phyloP scores from a whole-genome alignment of 2,329 filamentous ascomycete species.

The Epichloe bromicola region DNA sequence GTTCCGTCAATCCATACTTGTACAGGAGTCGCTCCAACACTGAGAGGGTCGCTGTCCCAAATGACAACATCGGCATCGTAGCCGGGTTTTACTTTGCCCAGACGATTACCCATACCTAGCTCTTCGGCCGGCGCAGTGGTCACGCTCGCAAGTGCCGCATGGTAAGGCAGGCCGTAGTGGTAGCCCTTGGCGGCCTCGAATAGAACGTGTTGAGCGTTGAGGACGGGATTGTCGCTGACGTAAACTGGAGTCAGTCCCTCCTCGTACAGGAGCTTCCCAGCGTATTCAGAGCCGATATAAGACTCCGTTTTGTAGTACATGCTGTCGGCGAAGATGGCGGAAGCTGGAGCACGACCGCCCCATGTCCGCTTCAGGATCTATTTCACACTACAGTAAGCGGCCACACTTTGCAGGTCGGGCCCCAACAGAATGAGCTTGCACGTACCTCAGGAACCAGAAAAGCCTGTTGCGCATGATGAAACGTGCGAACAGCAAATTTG shows the following conservation, averaged over 20 bases:
- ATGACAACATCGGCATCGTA: constrained; percentile 49
- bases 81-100: constrained; percentile 49
- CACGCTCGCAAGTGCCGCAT: constrained; percentile 43
- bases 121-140: constrained; percentile 46
- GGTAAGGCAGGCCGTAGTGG: constrained; percentile 47
- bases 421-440: not conserved
- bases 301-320: constrained; percentile 62
- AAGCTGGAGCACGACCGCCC: constrained; percentile 39
- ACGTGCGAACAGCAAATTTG: constrained; percentile 50
- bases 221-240: constrained; percentile 57
- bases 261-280: constrained; percentile 53
- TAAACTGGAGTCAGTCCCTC: constrained; percentile 52
- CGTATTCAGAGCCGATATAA: constrained; percentile 50
- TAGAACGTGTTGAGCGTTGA: constrained; percentile 57
- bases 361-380: constrained; percentile 43
- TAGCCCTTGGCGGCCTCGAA: constrained; percentile 50
- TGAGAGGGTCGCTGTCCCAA: constrained; percentile 50
- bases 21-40: constrained; percentile 43
- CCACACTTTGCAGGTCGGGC: not conserved
- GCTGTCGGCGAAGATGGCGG: constrained; percentile 56
- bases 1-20: constrained; percentile 53
- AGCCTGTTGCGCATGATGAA: constrained; percentile 58
- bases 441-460: constrained; percentile 50
- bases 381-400: not conserved
- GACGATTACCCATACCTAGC: constrained; percentile 41